Evolutionary conservation across 2,329 filamentous ascomycete genomes (phyloP), one percentile per base, ranked within the genome.

Genomic region (Claviceps fusiformis): DNA sequence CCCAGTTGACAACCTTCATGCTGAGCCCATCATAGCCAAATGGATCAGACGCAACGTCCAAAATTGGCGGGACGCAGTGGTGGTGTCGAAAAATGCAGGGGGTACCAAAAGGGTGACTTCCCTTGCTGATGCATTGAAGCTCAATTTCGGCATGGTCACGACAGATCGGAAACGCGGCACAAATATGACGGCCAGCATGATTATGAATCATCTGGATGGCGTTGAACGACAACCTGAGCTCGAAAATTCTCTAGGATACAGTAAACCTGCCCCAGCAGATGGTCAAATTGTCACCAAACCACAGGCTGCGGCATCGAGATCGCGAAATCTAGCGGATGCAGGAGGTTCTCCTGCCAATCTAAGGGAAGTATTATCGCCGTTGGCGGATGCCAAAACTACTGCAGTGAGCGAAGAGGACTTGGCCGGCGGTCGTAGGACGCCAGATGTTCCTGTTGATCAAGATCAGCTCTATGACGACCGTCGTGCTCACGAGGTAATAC

Each of bases 51-150:
- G 86, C 68, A 93, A 96, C 66, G 86, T 98, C 44, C 77, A 82
- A 15, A 82, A 87, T 60, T 98, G 93, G 93, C 82, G 78, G 59
- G 86, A 96, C 62, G 90, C 89, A 10, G 93, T 98, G 7, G 91
- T 96, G 17, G 93, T 98, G 27, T 97, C 92, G 67, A 98, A 98
- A 75, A 98, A 98, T 66, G 88, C 93, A 1, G 93, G 93, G 55
- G 93, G 93, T 56, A 97, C 93, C 51, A 98, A 98, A 75, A 82
- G 93, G 61, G 93, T 97, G 44, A 98, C 93, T 15, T 96, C 92
- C 33, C 76, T 98, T 54, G 93, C 93, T 58, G 93, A 98, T 73
- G 90, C 90, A 2, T 73, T 98, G 62, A 97, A 97, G 77, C 81
- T 98, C 62, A 97, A 95, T 75, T 98, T 98, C 63, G 93, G 93